Evolutionary conservation across 352 stramenopile genomes (phyloP).

Genomic region (Phytophthora pluvialis): DNA sequence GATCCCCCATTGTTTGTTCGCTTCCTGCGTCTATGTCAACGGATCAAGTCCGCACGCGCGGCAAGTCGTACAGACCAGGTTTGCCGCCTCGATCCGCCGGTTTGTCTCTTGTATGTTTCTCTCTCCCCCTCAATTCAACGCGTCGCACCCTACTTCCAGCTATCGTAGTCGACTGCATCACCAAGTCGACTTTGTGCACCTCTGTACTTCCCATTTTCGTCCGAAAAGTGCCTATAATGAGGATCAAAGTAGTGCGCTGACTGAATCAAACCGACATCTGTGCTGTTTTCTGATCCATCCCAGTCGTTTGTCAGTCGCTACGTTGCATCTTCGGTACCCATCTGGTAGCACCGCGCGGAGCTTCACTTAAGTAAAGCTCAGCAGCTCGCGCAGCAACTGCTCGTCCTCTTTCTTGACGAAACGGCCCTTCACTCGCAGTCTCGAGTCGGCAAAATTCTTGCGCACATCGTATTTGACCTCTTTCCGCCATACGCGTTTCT

Average conservation of each 20-base stretch:
- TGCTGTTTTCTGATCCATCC: constrained; percentile 1
- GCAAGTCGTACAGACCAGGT: constrained; percentile 17
- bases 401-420: constrained; percentile 99
- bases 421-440: constrained; percentile 95
- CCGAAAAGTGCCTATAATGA: constrained; percentile 8
- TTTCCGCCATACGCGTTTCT: constrained; percentile 95
- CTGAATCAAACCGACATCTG: constrained; percentile 10
- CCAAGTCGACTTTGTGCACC: constrained; percentile 1
- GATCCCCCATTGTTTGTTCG: constrained; percentile 16
- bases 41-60: constrained; percentile 12
- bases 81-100: constrained; percentile 2
- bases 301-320: constrained; percentile 19
- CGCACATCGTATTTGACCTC: constrained; percentile 98
- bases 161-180: constrained; percentile 7
- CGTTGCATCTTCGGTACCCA: constrained; percentile 17
- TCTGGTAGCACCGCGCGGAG: constrained; percentile 3
- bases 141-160: constrained; percentile 11
- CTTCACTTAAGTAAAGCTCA: constrained; percentile 78
- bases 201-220: background rate
- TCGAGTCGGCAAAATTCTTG: constrained; percentile 98
- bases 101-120: constrained; percentile 1
- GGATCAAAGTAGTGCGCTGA: constrained; percentile 3
- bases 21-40: constrained; percentile 27
- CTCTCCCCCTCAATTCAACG: constrained; percentile 16
- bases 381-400: constrained; percentile 83